A percentile compares a stretch with the other conserved stretches of the same genome.
Conservation (phyloP, 345 rosid genomes). For the Cardamine occulta region DNA sequence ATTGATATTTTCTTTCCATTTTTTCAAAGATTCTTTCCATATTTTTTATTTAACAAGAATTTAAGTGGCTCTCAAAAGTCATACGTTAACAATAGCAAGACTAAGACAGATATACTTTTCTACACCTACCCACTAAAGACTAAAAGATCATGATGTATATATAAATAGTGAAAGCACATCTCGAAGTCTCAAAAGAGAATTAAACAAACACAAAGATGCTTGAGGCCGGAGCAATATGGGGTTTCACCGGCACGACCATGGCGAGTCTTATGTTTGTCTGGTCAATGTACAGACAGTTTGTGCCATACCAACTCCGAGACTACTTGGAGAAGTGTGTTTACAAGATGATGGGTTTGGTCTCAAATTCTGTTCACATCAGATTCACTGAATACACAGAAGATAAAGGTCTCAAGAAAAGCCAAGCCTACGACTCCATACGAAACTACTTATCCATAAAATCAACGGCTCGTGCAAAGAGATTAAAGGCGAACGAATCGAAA, state of each 20-base stretch:
- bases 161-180: not conserved
- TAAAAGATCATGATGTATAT: not conserved
- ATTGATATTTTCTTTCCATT: no score
- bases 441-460: conserved; percentile 21
- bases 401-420: conserved; percentile 45
- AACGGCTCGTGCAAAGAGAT: not conserved
- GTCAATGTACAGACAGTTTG: conserved; percentile 49
- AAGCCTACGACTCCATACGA: conserved; percentile 38
- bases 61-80: not conserved
- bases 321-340: conserved; percentile 34
- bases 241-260: conserved; percentile 28
- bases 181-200: not conserved
- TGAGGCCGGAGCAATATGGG: conserved; percentile 23
- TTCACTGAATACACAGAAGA: conserved; percentile 54
- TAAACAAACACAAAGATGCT: not conserved
- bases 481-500: conserved; percentile 21
- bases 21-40: not conserved
- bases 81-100: not conserved
- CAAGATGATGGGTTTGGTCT: conserved; percentile 42
- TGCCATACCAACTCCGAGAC: conserved; percentile 48
- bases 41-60: not conserved
- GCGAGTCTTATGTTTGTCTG: conserved; percentile 51
- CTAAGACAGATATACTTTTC: not conserved
- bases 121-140: not conserved
- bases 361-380: conserved; percentile 49